Base-by-base conservation (phyloP, 23 red algal species). In the Pyropia haitanensis region DNA sequence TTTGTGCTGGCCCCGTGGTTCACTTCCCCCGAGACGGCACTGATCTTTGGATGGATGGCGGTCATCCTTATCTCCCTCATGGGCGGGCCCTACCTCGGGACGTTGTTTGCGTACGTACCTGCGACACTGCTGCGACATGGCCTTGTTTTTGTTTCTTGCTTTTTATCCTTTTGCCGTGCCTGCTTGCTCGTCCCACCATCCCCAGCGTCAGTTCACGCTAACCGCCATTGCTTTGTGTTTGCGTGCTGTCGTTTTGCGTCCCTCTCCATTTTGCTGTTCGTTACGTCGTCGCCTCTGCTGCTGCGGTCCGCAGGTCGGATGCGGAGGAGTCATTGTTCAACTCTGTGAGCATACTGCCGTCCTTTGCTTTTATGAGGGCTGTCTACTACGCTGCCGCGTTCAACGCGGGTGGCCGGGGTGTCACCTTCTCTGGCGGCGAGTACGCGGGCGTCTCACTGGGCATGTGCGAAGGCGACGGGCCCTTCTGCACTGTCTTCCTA, bases 1-100 rank as follows among this genome's bases (percentile, higher is more conserved):
- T 57, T 95, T 5, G 30, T 83, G 46, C 57, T 95, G 34, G 82
- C 76, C n/a, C 90, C 90, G 49, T 95, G 88, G 49, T 87, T 95
- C 18, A 34, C 27, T 22, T 71, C 70, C 50, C 77, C 81, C 39
- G 70, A 85, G 53, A 95, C 90, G 16, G 90, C 90, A 29, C 70
- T 88, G 54, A 88, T 80, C 0, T 59, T 95, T n/a, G 81, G 81
- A 7, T 95, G 90, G 90, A 73, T 83, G 7, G 80, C 65, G 51
- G 70, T 88, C 1, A 46, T 95, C 14, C 25, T 95, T 13, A 75
- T 95, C 24, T 75, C 73, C 28, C 62, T 95, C 23, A 69, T 95
- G 13, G 90, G 90, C 48, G 81, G 77, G 4, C 81, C 74, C 20
- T 95, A 83, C 28, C 57, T 85, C 5, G 90, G 81, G 44, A 63